These are phyloP conservation scores for Arabis hirsuta DNA, from an alignment of 345 rosid species.

Conservation along the genomic window DNA sequence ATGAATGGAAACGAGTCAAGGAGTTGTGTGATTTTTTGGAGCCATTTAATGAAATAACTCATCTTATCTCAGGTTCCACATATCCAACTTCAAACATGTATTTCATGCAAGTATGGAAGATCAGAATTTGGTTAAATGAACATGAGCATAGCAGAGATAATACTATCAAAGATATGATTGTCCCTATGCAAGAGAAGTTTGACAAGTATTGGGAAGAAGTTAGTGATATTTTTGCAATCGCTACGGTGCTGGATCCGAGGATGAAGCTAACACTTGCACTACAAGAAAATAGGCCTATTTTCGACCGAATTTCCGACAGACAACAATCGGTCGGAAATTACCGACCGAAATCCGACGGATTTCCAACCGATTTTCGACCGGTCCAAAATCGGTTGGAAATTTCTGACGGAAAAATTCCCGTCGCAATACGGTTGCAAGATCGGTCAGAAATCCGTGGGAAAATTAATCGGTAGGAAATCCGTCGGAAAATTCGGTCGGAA, in stretches of 20 bases:
- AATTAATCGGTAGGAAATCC: too few species aligned
- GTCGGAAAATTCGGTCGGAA: too few species aligned
- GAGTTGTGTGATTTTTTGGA: background rate
- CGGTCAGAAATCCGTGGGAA: too few species aligned
- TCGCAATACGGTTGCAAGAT: too few species aligned
- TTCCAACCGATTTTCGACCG: too few species aligned
- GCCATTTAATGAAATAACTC: slow-evolving; percentile 2
- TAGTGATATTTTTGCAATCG: slow-evolving; percentile 12
- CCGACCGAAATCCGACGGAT: too few species aligned
- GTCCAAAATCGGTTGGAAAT: too few species aligned
- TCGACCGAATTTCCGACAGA: too few species aligned
- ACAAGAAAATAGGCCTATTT: too few species aligned
- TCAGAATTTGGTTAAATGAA: background rate
- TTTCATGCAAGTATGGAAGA: background rate
- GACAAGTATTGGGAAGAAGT: background rate
- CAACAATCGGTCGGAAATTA: too few species aligned
- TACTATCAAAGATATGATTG: background rate
- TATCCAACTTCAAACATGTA: slow-evolving; percentile 18
- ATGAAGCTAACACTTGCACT: slow-evolving; percentile 12
- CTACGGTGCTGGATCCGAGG: background rate
- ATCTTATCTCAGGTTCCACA: background rate
- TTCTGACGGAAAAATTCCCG: too few species aligned
- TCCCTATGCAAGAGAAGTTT: background rate
- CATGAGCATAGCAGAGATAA: background rate
- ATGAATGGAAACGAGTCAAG: background rate